Conservation (phyloP, 129 eudicot genomes). For the Flaveria bidentis region DNA sequence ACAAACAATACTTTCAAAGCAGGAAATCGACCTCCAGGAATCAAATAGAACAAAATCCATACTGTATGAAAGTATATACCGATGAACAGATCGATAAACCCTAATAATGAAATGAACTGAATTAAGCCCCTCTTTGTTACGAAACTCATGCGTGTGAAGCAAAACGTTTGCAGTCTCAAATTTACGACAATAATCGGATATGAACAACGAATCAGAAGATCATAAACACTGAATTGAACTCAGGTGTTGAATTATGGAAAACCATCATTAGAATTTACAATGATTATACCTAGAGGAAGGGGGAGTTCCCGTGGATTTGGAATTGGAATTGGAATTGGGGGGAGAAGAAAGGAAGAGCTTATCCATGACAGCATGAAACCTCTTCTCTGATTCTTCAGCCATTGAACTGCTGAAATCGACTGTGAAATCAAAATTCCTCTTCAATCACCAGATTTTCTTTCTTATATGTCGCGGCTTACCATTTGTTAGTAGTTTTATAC, state of each 20-base stretch:
- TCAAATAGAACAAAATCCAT: not conserved
- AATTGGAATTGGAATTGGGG: conserved; percentile 45
- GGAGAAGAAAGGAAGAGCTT: conserved; percentile 67
- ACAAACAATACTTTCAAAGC: not conserved
- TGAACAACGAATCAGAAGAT: conserved; percentile 18
- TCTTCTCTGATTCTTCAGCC: conserved; percentile 86
- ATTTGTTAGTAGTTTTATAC: not conserved
- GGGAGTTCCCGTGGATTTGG: conserved; percentile 29
- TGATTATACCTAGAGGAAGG: conserved; percentile 32
- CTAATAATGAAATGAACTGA: conserved; percentile 29
- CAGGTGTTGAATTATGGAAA: conserved; percentile 15
- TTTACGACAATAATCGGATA: not conserved
- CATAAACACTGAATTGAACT: not conserved
- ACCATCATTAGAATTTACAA: not conserved
- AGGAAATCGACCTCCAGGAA: not conserved
- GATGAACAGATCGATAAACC: conserved; percentile 24
- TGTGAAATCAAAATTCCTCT: not conserved
- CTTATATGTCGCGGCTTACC: not conserved
- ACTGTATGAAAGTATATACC: not conserved
- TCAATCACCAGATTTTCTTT: conserved; percentile 12
- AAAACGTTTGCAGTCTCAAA: not conserved
- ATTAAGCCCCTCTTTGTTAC: not conserved
- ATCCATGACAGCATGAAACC: conserved; percentile 68
- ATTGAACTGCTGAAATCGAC: conserved; percentile 23
- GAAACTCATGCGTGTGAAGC: not conserved